These are phyloP conservation scores for Candida hungchunana DNA, from an alignment of 805 yeast genomes.

Conservation along the genomic window DNA sequence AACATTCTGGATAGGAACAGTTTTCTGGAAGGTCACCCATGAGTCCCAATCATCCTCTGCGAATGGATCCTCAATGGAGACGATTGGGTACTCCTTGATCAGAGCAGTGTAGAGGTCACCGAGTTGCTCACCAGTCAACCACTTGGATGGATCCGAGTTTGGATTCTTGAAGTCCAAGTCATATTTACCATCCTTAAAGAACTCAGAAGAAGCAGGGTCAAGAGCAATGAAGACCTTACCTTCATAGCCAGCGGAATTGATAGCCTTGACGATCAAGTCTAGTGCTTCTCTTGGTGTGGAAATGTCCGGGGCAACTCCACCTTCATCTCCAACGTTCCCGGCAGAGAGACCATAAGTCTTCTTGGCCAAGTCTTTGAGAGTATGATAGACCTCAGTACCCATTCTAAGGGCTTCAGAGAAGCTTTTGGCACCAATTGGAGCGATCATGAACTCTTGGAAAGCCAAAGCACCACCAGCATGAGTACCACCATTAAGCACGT, in stretches of 20 bases:
- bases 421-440: slow-evolving; percentile 84
- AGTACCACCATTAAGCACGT: slow-evolving; percentile 98
- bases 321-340: slow-evolving; percentile 99
- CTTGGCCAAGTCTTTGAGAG: slow-evolving; percentile 87
- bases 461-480: slow-evolving; percentile 99
- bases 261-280: slow-evolving; percentile 87
- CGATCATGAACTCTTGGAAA: slow-evolving; percentile 99
- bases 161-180: slow-evolving; percentile 99
- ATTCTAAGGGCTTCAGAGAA: slow-evolving; percentile 96
- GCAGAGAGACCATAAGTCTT: slow-evolving; percentile 96
- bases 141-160: slow-evolving; percentile 80
- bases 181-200: slow-evolving; percentile 94
- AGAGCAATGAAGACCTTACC: slow-evolving; percentile 90
- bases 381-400: slow-evolving; percentile 98
- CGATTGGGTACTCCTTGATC: slow-evolving; percentile 91
- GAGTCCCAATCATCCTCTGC: slow-evolving; percentile 99
- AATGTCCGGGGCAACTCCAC: slow-evolving; percentile 99
- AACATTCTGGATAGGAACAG: slow-evolving; percentile 81
- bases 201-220: slow-evolving; percentile 97
- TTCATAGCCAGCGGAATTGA: slow-evolving; percentile 91
- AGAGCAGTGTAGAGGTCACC: slow-evolving; percentile 79
- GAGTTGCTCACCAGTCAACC: slow-evolving; percentile 86
- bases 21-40: slow-evolving; percentile 84
- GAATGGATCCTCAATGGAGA: slow-evolving; percentile 97
- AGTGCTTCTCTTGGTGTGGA: slow-evolving; percentile 95